Evolutionary conservation across 441 rosid genomes (phyloP), one percentile per base, ranked within the genome.

Genomic region (Populus tomentosa): DNA sequence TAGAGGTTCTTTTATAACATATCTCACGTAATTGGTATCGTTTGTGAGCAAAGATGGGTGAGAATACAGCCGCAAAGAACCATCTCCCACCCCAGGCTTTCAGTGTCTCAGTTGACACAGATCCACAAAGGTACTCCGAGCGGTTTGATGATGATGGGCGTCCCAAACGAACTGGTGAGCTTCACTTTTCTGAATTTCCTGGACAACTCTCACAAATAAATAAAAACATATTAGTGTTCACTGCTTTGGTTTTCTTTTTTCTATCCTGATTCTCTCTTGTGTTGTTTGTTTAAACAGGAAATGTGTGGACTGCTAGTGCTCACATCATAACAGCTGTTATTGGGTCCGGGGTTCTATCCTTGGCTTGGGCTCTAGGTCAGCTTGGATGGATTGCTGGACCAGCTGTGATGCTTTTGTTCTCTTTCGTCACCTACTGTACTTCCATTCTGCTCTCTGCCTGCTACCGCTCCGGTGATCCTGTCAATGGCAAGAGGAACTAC

Each of bases 321-420:
- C 98, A 94, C 78, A 86, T 94, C 7, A 90, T 94, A 70, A 94
- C 95, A 67, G 98, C 95, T 0, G 97, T 92, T 75, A 94, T 94
- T 24, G 98, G 98, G 11, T 94, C 98, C 0, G 98, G 97, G 10
- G 97, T 94, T 7, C 76, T 94, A 75, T 94, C 98, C 7, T 75
- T 94, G 69, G 96, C 98, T 1, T 92, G 91, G 92, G 94, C 97
- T 20, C 86, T 85, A 9, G 98, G 93, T 10, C 98, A 94, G 79
- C 90, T 94, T 11, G 98, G 98, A 64, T 94, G 98, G 98, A 20
- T 94, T 11, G 97, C 97, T 5, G 98, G 97, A 42, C 98, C 98
- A 0, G 73, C 85, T 3, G 94, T 84, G 6, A 79, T 94, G 90
- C 30, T 94, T 63, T 77, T 94, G 85, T 94, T 94, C 81, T 88